Percentiles rank a stretch among this genome's conserved stretches.
Conservation (phyloP, 768 basidiomycete genomes). For the Tricholoma matsutake region DNA sequence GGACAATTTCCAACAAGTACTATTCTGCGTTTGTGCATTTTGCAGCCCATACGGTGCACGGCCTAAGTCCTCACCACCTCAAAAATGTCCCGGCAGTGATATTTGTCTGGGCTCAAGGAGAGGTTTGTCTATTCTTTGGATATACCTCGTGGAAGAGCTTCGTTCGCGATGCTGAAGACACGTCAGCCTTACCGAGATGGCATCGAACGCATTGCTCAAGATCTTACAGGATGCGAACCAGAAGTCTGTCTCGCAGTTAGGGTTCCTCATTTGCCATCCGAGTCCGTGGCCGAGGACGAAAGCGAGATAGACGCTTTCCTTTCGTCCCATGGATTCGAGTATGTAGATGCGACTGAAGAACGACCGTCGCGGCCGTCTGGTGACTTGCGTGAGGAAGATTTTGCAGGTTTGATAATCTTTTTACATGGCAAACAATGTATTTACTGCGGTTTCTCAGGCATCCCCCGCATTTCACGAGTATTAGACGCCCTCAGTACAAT, state of each 20-base stretch:
- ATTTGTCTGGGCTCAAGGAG: constrained; percentile 65
- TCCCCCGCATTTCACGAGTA: constrained; percentile 60
- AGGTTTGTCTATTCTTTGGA: constrained; percentile 44
- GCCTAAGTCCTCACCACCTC: constrained; percentile 39
- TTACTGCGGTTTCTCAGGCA: constrained; percentile 29
- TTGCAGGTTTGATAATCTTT: constrained; percentile 8
- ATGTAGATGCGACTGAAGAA: constrained; percentile 52
- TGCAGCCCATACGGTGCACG: constrained; percentile 44
- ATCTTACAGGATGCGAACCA: constrained; percentile 50
- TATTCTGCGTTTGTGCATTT: constrained; percentile 79
- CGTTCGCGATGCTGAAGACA: constrained; percentile 15
- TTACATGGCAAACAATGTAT: not conserved
- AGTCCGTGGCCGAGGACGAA: constrained; percentile 35
- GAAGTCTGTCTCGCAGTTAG: constrained; percentile 74
- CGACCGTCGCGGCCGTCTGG: not conserved
- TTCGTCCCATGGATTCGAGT: constrained; percentile 73
- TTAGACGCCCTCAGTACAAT: constrained; percentile 80
- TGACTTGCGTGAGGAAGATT: constrained; percentile 6
- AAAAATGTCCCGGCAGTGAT: constrained; percentile 64
- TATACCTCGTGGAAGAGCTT: constrained; percentile 8
- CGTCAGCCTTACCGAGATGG: constrained; percentile 57
- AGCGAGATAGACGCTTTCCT: constrained; percentile 63
- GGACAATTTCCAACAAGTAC: constrained; percentile 80
- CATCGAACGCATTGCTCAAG: constrained; percentile 45
- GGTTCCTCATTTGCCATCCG: constrained; percentile 28